phyloP scores from a whole-genome alignment of 768 basidiomycete genomes.

The Lactarius indigo region DNA sequence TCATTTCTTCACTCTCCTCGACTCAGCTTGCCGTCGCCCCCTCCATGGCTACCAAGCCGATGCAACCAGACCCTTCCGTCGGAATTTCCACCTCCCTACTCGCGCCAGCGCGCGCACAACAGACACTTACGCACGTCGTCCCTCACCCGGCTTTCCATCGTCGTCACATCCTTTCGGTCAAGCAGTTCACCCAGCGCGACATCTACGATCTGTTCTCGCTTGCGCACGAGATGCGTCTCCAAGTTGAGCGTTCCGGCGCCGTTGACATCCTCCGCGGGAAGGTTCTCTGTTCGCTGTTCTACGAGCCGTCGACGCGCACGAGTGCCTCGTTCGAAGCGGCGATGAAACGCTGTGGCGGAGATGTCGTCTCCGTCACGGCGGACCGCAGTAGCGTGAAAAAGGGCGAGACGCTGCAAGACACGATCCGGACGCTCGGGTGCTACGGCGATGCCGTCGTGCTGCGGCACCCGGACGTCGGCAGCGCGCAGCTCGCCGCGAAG shows the following conservation, averaged over 20 bases:
- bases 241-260: slow-evolving; percentile 86
- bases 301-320: slow-evolving; percentile 95
- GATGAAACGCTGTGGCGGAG: slow-evolving; percentile 97
- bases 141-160: slow-evolving; percentile 89
- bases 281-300: slow-evolving; percentile 90
- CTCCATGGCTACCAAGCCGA: slow-evolving; percentile 12
- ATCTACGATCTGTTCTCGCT: slow-evolving; percentile 91
- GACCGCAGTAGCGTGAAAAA: slow-evolving; percentile 88
- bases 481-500: slow-evolving; percentile 93
- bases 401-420: slow-evolving; percentile 91
- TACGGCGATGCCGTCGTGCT: slow-evolving; percentile 94
- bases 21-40: neutral
- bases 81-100: slow-evolving; percentile 26
- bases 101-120: slow-evolving; percentile 35
- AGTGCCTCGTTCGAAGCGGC: slow-evolving; percentile 96
- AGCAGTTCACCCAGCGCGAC: slow-evolving; percentile 86
- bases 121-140: slow-evolving; percentile 46
- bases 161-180: slow-evolving; percentile 90
- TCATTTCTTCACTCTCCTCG: slow-evolving; percentile 3
- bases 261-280: slow-evolving; percentile 89
- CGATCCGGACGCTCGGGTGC: slow-evolving; percentile 89
- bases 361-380: slow-evolving; percentile 81
- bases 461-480: slow-evolving; percentile 91
- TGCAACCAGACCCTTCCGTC: neutral
- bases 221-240: slow-evolving; percentile 94